These are phyloP conservation scores for Salix purpurea DNA, from an alignment of 345 rosid species.

Conservation along the genomic window DNA sequence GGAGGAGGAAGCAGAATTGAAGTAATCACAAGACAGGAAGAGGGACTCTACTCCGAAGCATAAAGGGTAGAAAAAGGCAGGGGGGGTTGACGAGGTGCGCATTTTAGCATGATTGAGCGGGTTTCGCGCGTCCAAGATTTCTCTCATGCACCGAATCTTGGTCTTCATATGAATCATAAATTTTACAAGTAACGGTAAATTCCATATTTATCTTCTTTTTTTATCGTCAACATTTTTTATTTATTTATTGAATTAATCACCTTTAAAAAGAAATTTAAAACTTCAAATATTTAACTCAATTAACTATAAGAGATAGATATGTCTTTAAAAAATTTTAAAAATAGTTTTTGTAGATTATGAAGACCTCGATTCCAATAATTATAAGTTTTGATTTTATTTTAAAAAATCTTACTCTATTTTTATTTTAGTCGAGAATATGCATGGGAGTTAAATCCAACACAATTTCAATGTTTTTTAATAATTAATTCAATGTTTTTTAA, in stretches of 20 bases:
- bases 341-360: not conserved
- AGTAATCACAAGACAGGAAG: not conserved
- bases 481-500: no score
- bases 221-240: not conserved
- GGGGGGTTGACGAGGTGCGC: not conserved
- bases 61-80: not conserved
- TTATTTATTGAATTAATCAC: no score
- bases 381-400: no score
- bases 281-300: no score
- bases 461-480: no score
- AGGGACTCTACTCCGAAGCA: not conserved
- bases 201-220: not conserved
- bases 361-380: not conserved
- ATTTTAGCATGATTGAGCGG: conserved; percentile 7
- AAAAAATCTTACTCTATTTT: no score
- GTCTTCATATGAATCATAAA: not conserved
- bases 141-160: not conserved
- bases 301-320: no score
- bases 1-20: not conserved
- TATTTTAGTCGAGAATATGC: no score
- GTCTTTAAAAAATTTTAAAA: no score
- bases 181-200: not conserved
- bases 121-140: not conserved
- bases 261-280: no score
- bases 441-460: no score